Percentiles rank a stretch among this genome's conserved stretches.
These are phyloP conservation scores for Metarhizium brunneum DNA, from an alignment of 2,329 filamentous ascomycete species.

Conservation along the genomic window DNA sequence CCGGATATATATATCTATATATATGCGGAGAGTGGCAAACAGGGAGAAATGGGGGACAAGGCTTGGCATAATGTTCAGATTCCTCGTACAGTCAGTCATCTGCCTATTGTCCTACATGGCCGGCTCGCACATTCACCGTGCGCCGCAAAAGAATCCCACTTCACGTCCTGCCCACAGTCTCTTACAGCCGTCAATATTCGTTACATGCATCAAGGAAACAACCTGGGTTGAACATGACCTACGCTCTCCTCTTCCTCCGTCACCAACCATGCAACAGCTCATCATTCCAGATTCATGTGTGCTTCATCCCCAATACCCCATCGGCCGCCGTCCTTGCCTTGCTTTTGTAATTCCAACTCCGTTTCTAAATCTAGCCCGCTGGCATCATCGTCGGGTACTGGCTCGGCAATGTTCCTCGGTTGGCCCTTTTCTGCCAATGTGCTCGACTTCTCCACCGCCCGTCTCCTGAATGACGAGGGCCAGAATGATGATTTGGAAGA, in stretches of 20 bases:
- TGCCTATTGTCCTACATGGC: neutral
- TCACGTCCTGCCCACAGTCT: neutral
- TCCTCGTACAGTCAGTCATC: neutral
- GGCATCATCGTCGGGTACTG: slow-evolving; percentile 32
- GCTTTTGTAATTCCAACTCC: slow-evolving; percentile 43
- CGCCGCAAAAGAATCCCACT: neutral
- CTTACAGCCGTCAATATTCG: neutral
- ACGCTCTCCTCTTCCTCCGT: neutral
- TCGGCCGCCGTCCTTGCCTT: slow-evolving; percentile 45
- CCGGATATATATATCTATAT: too few species aligned
- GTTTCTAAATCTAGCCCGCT: slow-evolving; percentile 33
- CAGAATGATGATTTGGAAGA: slow-evolving; percentile 38
- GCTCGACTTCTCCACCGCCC: slow-evolving; percentile 26
- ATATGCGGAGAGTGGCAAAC: neutral
- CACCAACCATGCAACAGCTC: neutral
- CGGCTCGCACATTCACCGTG: neutral
- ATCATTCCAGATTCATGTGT: slow-evolving; percentile 69
- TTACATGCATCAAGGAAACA: neutral
- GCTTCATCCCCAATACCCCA: slow-evolving; percentile 82
- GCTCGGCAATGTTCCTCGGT: slow-evolving; percentile 33
- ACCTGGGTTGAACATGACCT: neutral
- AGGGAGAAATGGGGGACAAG: neutral
- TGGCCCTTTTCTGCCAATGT: slow-evolving; percentile 23
- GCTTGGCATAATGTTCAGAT: neutral
- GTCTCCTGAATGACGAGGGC: slow-evolving; percentile 29